Conservation (phyloP, 2,329 filamentous ascomycete genomes). For the Alternaria ventricosa region DNA sequence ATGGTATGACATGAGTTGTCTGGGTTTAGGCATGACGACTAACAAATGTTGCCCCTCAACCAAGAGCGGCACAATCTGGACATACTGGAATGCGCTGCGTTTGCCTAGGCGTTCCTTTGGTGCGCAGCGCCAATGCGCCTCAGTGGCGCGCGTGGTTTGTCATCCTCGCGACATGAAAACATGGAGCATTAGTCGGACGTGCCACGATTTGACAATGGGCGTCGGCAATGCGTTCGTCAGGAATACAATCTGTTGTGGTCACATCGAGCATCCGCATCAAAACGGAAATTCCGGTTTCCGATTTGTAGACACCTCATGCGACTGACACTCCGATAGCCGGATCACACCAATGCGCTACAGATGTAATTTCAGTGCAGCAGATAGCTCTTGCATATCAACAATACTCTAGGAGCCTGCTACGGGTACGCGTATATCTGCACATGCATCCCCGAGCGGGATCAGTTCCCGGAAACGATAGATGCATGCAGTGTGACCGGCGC, state of each 20-base stretch:
- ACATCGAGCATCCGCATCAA: not conserved
- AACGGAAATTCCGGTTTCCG: not conserved
- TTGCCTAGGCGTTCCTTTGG: not conserved
- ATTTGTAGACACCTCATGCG: not conserved
- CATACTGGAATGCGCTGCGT: not conserved
- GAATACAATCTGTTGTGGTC: not conserved
- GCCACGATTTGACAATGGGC: not conserved
- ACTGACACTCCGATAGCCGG: not conserved
- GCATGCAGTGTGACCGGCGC: conserved; percentile 7
- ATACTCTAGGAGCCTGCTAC: not conserved
- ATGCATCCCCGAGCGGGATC: not conserved
- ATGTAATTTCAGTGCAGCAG: not conserved
- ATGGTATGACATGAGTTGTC: not conserved
- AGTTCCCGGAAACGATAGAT: not conserved
- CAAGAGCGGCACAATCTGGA: not conserved
- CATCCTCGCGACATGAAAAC: not conserved
- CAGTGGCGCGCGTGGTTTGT: not conserved
- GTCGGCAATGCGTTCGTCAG: not conserved
- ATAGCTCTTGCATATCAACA: not conserved
- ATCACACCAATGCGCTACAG: not conserved
- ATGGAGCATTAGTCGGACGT: not conserved
- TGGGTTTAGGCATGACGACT: not conserved
- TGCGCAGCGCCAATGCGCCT: not conserved
- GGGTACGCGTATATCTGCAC: not conserved
- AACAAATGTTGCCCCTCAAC: not conserved